Percentiles rank a stretch among this genome's conserved stretches.
These are phyloP conservation scores for Lasiosphaeris hirsuta DNA, from an alignment of 495 filamentous ascomycete genomes.

Conservation along the genomic window DNA sequence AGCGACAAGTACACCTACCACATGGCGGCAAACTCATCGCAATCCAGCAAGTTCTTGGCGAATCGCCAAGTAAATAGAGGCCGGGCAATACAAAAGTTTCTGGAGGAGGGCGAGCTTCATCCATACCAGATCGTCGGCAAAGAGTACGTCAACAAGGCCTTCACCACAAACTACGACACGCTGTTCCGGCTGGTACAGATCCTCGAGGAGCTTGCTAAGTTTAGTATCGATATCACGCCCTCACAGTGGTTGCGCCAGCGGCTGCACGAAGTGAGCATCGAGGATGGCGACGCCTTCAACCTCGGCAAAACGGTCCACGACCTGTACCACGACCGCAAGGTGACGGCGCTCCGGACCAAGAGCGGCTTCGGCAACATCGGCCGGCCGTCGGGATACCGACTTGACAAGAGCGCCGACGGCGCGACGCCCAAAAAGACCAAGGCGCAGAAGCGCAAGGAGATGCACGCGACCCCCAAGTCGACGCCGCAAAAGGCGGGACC, in stretches of 20 bases:
- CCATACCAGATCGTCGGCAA: slow-evolving; percentile 49
- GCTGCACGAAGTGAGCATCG: slow-evolving; percentile 35
- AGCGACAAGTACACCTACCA: slow-evolving; percentile 34
- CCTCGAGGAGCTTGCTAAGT: slow-evolving; percentile 43
- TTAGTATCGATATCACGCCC: slow-evolving; percentile 41
- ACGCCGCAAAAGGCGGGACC: background rate
- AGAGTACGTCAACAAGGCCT: slow-evolving; percentile 34
- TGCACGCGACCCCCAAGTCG: slow-evolving; percentile 19
- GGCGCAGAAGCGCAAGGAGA: slow-evolving; percentile 24
- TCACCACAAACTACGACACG: slow-evolving; percentile 44
- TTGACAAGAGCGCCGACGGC: slow-evolving; percentile 8
- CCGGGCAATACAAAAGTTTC: slow-evolving; percentile 39
- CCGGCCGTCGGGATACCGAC: slow-evolving; percentile 38
- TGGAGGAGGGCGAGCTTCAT: slow-evolving; percentile 41
- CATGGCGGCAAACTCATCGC: slow-evolving; percentile 12
- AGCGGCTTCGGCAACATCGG: slow-evolving; percentile 47
- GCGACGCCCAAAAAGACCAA: slow-evolving; percentile 1
- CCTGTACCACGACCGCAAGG: slow-evolving; percentile 44
- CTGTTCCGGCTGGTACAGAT: slow-evolving; percentile 45
- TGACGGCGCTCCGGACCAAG: slow-evolving; percentile 38
- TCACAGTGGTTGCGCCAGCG: slow-evolving; percentile 49
- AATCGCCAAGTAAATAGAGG: slow-evolving; percentile 47
- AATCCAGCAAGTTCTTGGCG: slow-evolving; percentile 41
- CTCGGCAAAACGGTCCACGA: slow-evolving; percentile 36
- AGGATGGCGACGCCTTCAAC: slow-evolving; percentile 40